Base-by-base conservation (phyloP, 768 basidiomycete genomes). In the Pleurotus giganteus region DNA sequence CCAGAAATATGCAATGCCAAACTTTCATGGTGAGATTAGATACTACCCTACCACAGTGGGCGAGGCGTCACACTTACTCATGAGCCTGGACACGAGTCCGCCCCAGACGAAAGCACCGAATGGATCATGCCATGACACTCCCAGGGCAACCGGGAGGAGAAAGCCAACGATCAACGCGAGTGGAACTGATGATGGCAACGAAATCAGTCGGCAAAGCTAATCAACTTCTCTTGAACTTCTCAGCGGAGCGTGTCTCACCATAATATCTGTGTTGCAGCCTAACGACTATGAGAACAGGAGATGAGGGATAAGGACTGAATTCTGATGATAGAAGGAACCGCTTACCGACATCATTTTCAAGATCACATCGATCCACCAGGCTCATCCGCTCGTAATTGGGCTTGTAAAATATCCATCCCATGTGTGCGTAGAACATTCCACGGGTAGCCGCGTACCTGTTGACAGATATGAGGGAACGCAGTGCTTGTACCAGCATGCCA, bases 331-430 rank as follows among this genome's bases (percentile, higher is more conserved):
- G 12, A 53, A 34, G 15, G 11, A 11, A 41, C n/a, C n/a, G 69
- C 79, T 28, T 47, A 88, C 88, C 84, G 32, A 82, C 80, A 65
- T 91, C 90, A 21, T 69, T 69, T 26, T 87, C 82, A 9, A 91
- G 73, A 61, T 93, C 89, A 13, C 78, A 79, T 45, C 78, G 72
- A 56, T 91, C 88, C 26, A 92, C 80, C 6, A 82, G 65, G 36
- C 76, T 72, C 73, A 91, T 72, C 17, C 81, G 74, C 31, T 78
- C 73, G 63, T 91, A 91, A 1, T 63, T 77, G 1, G 88, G 83
- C 66, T 89, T 89, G 72, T 74, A 84, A 66, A 91, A 91, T 61
- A 91, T 91, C 90, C 91, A 93, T 1, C 90, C 91, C 74, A 91
- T 81, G 60, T 91, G 90, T 5, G 88, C 86, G 63, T 82, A 90